phyloP scores from a whole-genome alignment of 352 stramenopile genomes.

The Pythium graminicola region DNA sequence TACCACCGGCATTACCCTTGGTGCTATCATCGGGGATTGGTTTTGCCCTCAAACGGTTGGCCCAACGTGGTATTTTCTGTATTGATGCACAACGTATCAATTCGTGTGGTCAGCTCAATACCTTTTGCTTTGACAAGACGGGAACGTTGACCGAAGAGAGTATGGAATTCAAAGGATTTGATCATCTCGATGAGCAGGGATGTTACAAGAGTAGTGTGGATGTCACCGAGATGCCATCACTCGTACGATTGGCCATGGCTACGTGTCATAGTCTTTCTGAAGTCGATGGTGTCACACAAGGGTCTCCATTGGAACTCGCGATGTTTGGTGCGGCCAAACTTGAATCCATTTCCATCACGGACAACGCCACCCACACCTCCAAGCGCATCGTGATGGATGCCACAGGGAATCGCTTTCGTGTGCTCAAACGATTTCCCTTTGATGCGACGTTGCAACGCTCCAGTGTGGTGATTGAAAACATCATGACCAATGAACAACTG shows the following conservation, averaged over 20 bases:
- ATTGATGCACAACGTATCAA: slow-evolving; percentile 62
- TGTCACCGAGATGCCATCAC: neutral
- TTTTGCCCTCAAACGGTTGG: slow-evolving; percentile 49
- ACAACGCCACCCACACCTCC: slow-evolving; percentile 53
- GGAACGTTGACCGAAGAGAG: slow-evolving; percentile 46
- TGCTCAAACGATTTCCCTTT: slow-evolving; percentile 90
- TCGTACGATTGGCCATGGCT: slow-evolving; percentile 31
- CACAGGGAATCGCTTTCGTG: slow-evolving; percentile 28
- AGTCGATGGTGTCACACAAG: slow-evolving; percentile 28
- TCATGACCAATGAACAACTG: slow-evolving; percentile 40
- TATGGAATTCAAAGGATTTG: slow-evolving; percentile 11
- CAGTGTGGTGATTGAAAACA: slow-evolving; percentile 80
- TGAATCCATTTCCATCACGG: too few species aligned
- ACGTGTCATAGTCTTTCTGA: slow-evolving; percentile 44
- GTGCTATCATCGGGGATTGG: slow-evolving; percentile 49
- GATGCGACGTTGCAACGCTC: slow-evolving; percentile 89
- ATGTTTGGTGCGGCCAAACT: slow-evolving; percentile 44
- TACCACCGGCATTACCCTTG: slow-evolving; percentile 42
- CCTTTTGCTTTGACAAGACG: slow-evolving; percentile 68
- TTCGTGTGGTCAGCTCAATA: slow-evolving; percentile 42
- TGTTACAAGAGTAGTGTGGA: too few species aligned
- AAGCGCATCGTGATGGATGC: slow-evolving; percentile 56
- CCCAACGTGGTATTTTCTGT: slow-evolving; percentile 45
- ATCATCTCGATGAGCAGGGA: too few species aligned
- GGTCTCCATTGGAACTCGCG: slow-evolving; percentile 41